Evolutionary conservation across 768 basidiomycete species (phyloP).

Genomic region (Suillus sp.): DNA sequence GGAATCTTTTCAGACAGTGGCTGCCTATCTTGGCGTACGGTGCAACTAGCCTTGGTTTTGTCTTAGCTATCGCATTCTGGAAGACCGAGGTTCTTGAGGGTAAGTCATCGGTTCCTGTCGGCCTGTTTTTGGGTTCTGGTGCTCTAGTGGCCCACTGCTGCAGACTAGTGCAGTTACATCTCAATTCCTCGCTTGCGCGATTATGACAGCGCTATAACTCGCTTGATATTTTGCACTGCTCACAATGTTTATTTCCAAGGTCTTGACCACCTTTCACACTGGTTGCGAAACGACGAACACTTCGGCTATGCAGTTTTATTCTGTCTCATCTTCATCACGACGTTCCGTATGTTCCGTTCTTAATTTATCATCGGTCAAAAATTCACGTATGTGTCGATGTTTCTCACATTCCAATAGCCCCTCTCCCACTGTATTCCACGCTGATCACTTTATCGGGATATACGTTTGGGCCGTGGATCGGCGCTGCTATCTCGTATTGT

Average conservation of each 20-base stretch:
- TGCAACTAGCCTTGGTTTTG: slow-evolving; percentile 73
- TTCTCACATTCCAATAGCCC: slow-evolving; percentile 51
- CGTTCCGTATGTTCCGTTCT: slow-evolving; percentile 66
- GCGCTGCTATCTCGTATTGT: slow-evolving; percentile 84
- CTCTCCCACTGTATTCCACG: slow-evolving; percentile 90
- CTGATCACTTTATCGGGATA: slow-evolving; percentile 92
- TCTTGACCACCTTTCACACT: slow-evolving; percentile 79
- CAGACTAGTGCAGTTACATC: neutral
- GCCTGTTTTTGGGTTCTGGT: slow-evolving; percentile 9
- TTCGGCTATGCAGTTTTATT: slow-evolving; percentile 82
- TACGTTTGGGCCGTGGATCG: slow-evolving; percentile 82
- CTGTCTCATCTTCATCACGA: slow-evolving; percentile 81
- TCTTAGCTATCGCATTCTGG: slow-evolving; percentile 83
- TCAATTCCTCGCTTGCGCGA: slow-evolving; percentile 1
- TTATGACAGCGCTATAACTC: slow-evolving; percentile 2
- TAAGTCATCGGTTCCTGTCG: slow-evolving; percentile 40
- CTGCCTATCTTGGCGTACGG: slow-evolving; percentile 77
- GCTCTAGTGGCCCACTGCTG: slow-evolving; percentile 11
- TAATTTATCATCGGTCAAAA: slow-evolving; percentile 6
- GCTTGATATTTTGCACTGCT: slow-evolving; percentile 8
- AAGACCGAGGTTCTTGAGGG: slow-evolving; percentile 80
- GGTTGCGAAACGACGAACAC: slow-evolving; percentile 70
- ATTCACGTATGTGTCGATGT: slow-evolving; percentile 18
- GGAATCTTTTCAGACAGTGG: slow-evolving; percentile 70
- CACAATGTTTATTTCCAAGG: slow-evolving; percentile 41